Evolutionary conservation across 371 early-diverging fungal species (phyloP).

Genomic region (Mucor indicus): DNA sequence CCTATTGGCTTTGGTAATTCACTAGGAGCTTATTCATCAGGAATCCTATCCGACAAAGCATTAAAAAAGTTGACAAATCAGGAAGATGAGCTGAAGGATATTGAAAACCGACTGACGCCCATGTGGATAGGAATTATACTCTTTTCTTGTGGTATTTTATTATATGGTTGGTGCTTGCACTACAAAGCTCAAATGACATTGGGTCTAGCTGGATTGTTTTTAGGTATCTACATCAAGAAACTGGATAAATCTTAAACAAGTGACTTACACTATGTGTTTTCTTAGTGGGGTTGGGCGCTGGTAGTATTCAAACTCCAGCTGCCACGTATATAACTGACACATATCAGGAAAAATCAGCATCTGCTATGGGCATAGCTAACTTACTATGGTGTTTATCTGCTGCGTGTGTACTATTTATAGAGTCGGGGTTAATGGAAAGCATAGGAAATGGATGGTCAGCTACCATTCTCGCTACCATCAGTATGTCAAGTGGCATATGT

Average conservation of each 20-base stretch:
- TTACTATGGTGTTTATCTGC: slow-evolving; percentile 41
- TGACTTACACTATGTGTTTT: not conserved
- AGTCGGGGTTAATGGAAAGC: slow-evolving; percentile 24
- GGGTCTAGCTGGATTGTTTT: slow-evolving; percentile 31
- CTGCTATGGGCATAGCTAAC: slow-evolving; percentile 42
- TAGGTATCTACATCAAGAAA: slow-evolving; percentile 24
- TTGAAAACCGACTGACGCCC: slow-evolving; percentile 31
- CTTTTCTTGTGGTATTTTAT: slow-evolving; percentile 31
- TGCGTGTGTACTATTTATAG: slow-evolving; percentile 38
- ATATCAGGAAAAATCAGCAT: slow-evolving; percentile 40
- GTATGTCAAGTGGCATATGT: slow-evolving; percentile 29
- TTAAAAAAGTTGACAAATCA: slow-evolving; percentile 7
- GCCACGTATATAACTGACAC: slow-evolving; percentile 47
- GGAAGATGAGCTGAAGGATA: not conserved
- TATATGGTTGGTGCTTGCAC: slow-evolving; percentile 48
- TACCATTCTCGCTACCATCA: slow-evolving; percentile 32
- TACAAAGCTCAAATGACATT: slow-evolving; percentile 18
- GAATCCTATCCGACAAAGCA: slow-evolving; percentile 35
- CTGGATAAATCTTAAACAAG: not conserved
- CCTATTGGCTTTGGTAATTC: slow-evolving; percentile 49
- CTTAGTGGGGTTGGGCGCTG: slow-evolving; percentile 47
- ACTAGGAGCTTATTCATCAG: slow-evolving; percentile 41
- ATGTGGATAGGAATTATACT: slow-evolving; percentile 44
- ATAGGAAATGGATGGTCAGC: slow-evolving; percentile 51
- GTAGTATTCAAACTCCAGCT: slow-evolving; percentile 41